Conservation (phyloP, 1,284 basidiomycete genomes). For the Lentinula novae-zelandiae region DNA sequence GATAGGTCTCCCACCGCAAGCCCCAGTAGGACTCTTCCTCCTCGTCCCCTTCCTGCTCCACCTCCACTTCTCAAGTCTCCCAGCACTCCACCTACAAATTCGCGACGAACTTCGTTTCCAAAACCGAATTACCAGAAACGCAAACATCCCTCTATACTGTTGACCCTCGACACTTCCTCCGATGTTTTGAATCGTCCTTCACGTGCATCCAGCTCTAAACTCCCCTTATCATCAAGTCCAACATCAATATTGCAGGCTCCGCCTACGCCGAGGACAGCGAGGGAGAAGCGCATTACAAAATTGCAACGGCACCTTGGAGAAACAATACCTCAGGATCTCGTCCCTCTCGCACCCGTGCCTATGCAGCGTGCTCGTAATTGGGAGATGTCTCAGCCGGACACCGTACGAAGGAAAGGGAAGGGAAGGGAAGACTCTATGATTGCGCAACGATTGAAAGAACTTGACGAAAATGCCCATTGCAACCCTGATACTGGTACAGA, state of each 20-base stretch:
- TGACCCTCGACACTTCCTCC: not conserved
- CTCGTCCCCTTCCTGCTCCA: not conserved
- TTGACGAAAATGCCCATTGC: not conserved
- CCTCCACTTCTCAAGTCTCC: not conserved
- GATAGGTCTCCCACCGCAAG: not conserved
- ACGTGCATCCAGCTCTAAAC: not conserved
- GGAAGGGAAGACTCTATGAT: not conserved
- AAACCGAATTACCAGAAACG: not conserved
- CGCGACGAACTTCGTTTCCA: not conserved
- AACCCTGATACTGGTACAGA: not conserved
- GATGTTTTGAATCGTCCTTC: not conserved
- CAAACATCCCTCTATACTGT: not conserved
- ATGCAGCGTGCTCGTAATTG: not conserved
- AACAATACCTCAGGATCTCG: slow-evolving; percentile 23
- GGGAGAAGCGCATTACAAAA: slow-evolving; percentile 25
- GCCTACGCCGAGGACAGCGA: slow-evolving; percentile 25
- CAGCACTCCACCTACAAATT: not conserved
- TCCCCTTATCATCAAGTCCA: not conserved
- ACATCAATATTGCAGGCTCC: slow-evolving; percentile 14
- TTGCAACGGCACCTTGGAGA: slow-evolving; percentile 31
- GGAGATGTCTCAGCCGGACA: not conserved
- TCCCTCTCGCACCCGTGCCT: slow-evolving; percentile 10
- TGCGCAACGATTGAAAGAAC: not conserved
- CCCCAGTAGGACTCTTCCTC: not conserved
- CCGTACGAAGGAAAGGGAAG: not conserved